Base-by-base conservation (phyloP, 2,329 filamentous ascomycete genomes). In the Fusarium denticulatum region DNA sequence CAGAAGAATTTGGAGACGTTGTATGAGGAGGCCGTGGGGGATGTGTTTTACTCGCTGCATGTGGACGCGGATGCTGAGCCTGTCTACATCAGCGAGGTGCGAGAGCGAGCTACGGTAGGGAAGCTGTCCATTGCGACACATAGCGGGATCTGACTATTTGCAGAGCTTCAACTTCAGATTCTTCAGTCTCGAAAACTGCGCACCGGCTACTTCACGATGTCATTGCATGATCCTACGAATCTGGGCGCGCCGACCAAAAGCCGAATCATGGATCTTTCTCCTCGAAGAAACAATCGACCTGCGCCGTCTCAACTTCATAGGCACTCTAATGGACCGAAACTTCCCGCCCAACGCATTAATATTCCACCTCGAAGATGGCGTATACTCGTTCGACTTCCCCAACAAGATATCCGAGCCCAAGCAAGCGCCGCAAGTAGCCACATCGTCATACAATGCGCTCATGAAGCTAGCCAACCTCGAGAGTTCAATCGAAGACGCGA, bases 401-500 rank as follows among this genome's bases (percentile, higher is more conserved):
- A 82, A 80, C 52, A 83, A 82, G 64, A 80, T 82, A 22, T 80
- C 84, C n/a, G 83, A 86, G 7, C 88, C 89, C 2, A 90, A 88
- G 71, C 84, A 88, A 30, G 86, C 87, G 11, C 81, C 86, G 3
- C 75, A 85, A 6, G 80, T 88, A 1, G 84, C 88, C 0, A 95
- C 93, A 0, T 95, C 94, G 0, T 95, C 95, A 0, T 98, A 97
- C 81, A 95, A 94, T 78, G 90, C 93, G 5, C 86, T 98, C 26
- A 96, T 98, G 91, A 92, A 93, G 68, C 86, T 98, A 16, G 92
- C 94, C 11, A 97, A 95, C 65, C 87, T 98, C 22, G 94, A 97
- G 71, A 94, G 93, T 79, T 97, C 95, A 61, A 94, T 98, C 30
- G 94, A 97, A 79, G 96, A 98, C 81, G 95, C 95, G 4, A 84